Evolutionary conservation across 805 yeast genomes (phyloP).

Genomic region (Pichia manshurica): DNA sequence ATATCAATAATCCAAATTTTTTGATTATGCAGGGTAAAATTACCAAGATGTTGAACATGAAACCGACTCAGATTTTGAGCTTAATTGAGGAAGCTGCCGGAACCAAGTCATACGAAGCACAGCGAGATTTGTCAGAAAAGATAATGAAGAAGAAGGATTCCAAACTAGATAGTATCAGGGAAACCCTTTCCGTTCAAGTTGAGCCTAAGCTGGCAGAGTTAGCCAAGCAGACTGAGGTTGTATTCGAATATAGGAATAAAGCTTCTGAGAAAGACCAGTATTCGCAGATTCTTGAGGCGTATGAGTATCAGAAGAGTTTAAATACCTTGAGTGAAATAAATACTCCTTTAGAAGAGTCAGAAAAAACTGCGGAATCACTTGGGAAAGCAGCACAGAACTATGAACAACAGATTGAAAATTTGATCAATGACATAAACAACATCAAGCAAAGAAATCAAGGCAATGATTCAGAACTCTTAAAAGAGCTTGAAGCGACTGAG

Average conservation of each 20-base stretch:
- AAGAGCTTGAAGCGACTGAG: constrained; percentile 55
- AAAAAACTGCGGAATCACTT: constrained; percentile 25
- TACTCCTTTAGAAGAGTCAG: neutral
- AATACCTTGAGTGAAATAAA: constrained; percentile 21
- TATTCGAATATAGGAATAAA: constrained; percentile 76
- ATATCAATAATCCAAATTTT: constrained; percentile 95
- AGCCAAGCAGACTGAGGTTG: constrained; percentile 73
- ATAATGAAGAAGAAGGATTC: constrained; percentile 89
- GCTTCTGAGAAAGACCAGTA: constrained; percentile 12
- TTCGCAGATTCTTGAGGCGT: constrained; percentile 9
- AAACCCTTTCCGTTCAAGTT: constrained; percentile 74
- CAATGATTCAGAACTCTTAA: constrained; percentile 54
- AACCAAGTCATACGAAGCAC: constrained; percentile 89
- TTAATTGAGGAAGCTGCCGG: constrained; percentile 98
- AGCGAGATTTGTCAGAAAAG: constrained; percentile 85
- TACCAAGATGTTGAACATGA: constrained; percentile 95
- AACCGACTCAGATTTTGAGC: constrained; percentile 81
- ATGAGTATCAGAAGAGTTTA: constrained; percentile 24
- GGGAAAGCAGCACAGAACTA: constrained; percentile 39
- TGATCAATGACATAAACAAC: constrained; percentile 50
- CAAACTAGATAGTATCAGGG: constrained; percentile 71
- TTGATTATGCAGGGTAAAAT: constrained; percentile 98
- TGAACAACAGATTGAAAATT: constrained; percentile 38
- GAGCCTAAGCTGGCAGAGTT: constrained; percentile 85
- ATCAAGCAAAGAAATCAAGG: constrained; percentile 47